Percentiles rank a stretch among this genome's conserved stretches.
Evolutionary conservation across 768 basidiomycete species (phyloP).

Genomic region (Collybiopsis luxurians): DNA sequence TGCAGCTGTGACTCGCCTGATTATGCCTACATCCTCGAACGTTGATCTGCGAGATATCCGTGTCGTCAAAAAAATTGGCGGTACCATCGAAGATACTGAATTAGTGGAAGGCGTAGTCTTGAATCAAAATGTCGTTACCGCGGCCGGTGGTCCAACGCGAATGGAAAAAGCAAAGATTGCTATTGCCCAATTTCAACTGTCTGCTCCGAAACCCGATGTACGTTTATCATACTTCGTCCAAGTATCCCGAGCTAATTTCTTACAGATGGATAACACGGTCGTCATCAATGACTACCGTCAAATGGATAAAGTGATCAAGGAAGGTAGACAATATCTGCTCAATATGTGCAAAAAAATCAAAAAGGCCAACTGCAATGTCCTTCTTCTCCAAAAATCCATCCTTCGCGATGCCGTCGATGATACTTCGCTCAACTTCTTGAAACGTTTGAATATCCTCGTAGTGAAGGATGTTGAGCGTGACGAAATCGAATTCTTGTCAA

Average conservation of each 20-base stretch:
- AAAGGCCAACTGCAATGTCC: conserved; percentile 98
- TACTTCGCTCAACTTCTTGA: conserved; percentile 94
- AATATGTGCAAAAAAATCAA: conserved; percentile 99
- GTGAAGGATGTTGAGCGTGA: conserved; percentile 98
- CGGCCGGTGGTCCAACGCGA: conserved; percentile 90
- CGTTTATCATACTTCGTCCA: conserved; percentile 21
- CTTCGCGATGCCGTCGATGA: conserved; percentile 99
- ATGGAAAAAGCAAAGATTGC: conserved; percentile 99
- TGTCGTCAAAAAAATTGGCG: conserved; percentile 97
- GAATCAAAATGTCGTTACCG: conserved; percentile 88
- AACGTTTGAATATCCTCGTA: conserved; percentile 93
- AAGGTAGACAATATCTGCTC: conserved; percentile 95
- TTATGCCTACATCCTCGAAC: conserved; percentile 85
- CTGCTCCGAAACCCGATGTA: conserved; percentile 96
- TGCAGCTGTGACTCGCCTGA: conserved; percentile 89
- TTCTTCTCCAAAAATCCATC: conserved; percentile 99
- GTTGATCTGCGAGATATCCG: conserved; percentile 97
- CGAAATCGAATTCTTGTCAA: conserved; percentile 95
- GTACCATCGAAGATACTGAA: conserved; percentile 98
- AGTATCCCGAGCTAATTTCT: conserved; percentile 4
- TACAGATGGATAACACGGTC: conserved; percentile 98
- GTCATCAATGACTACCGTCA: conserved; percentile 99
- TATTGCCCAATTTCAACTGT: conserved; percentile 97
- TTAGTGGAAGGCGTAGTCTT: conserved; percentile 96
- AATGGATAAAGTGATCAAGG: conserved; percentile 99